phyloP scores from a whole-genome alignment of 441 rosid species.

The Gossypium schwendimanii region DNA sequence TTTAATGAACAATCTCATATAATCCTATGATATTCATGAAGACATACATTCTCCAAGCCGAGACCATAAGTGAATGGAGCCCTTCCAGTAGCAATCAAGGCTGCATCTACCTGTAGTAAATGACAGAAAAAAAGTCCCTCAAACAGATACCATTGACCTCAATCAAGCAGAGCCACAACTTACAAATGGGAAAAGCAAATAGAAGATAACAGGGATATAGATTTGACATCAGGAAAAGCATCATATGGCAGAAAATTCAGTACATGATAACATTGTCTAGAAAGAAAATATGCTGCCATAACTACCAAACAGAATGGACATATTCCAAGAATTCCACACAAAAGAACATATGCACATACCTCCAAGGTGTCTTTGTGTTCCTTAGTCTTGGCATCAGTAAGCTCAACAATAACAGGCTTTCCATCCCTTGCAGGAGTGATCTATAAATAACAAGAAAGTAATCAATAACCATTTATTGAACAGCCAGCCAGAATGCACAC shows the following conservation, averaged over 20 bases:
- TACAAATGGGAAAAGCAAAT: background rate
- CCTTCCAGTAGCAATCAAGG: conserved; percentile 94
- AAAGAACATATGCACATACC: conserved; percentile 36
- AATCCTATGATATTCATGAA: conserved; percentile 7
- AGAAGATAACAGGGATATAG: background rate
- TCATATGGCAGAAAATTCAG: background rate
- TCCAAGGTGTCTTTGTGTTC: conserved; percentile 75
- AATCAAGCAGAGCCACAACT: background rate
- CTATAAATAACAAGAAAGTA: conserved; percentile 27
- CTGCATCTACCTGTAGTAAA: conserved; percentile 74
- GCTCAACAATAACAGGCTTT: conserved; percentile 88
- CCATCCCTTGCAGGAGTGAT: conserved; percentile 94
- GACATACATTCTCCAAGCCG: conserved; percentile 79
- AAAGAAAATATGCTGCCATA: background rate
- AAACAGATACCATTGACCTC: background rate
- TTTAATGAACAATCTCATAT: background rate
- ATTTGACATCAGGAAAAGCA: background rate
- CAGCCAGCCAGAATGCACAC: background rate
- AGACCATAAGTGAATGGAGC: conserved; percentile 94
- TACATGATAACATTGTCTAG: background rate
- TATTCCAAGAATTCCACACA: background rate
- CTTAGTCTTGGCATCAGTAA: conserved; percentile 94
- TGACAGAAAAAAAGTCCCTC: conserved; percentile 9
- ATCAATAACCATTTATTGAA: background rate
- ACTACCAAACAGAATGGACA: background rate